Percentiles rank a stretch among this genome's conserved stretches.
phyloP scores from a whole-genome alignment of 805 yeast genomes.

The Candida lessepsii region DNA sequence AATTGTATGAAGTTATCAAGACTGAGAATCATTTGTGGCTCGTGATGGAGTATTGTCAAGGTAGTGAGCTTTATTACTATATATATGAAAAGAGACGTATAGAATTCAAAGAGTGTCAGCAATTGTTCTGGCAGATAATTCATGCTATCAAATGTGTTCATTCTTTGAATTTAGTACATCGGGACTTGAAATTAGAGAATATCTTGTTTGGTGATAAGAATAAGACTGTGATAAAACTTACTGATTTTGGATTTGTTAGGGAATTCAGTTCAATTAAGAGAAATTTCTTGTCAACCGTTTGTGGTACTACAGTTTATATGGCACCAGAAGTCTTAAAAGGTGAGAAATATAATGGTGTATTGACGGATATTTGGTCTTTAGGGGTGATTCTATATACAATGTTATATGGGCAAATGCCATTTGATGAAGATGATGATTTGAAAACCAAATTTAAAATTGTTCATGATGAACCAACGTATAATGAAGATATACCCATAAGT shows the following conservation, averaged over 20 bases:
- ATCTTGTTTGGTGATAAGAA: slow-evolving; percentile 55
- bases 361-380: slow-evolving; percentile 87
- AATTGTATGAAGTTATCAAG: slow-evolving; percentile 79
- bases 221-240: slow-evolving; percentile 63
- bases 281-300: slow-evolving; percentile 68
- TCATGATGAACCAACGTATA: slow-evolving; percentile 60
- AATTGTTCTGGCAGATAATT: slow-evolving; percentile 61
- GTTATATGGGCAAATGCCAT: slow-evolving; percentile 86
- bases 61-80: slow-evolving; percentile 71
- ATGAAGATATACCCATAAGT: slow-evolving; percentile 45
- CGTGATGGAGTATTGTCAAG: slow-evolving; percentile 86
- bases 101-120: slow-evolving; percentile 48
- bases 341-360: slow-evolving; percentile 72
- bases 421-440: slow-evolving; percentile 77
- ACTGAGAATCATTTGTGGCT: slow-evolving; percentile 82
- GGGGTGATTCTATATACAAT: slow-evolving; percentile 87
- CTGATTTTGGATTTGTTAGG: slow-evolving; percentile 94
- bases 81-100: slow-evolving; percentile 53
- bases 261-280: slow-evolving; percentile 52
- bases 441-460: slow-evolving; percentile 60
- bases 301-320: slow-evolving; percentile 96
- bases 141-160: slow-evolving; percentile 75
- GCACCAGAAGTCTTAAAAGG: slow-evolving; percentile 85
- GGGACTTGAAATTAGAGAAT: slow-evolving; percentile 84
- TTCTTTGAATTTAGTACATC: slow-evolving; percentile 71